A percentile compares a stretch with the other conserved stretches of the same genome.
phyloP scores from a whole-genome alignment of 768 basidiomycete species.

The Lepiota venenata region DNA sequence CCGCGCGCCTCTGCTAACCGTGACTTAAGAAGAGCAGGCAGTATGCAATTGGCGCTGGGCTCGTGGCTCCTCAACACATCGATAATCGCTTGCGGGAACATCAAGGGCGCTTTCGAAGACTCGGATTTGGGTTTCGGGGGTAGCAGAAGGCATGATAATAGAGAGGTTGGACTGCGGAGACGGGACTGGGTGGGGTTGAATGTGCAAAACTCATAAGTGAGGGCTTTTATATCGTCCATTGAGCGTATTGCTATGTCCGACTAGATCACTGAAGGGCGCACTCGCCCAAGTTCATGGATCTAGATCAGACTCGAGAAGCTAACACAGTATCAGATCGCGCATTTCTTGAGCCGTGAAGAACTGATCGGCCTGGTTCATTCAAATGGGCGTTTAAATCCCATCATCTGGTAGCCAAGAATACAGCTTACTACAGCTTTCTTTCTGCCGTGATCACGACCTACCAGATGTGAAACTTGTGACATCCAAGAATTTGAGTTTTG shows the following conservation, averaged over 20 bases:
- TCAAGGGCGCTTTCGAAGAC: conserved; percentile 27
- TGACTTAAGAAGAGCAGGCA: conserved; percentile 34
- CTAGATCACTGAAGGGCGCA: too few relatives aligned
- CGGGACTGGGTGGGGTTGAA: conserved; percentile 1
- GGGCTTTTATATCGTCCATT: too few relatives aligned
- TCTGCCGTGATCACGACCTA: too few relatives aligned
- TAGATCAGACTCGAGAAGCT: too few relatives aligned
- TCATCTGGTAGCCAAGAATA: neutral
- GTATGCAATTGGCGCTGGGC: conserved; percentile 37
- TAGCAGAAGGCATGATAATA: neutral
- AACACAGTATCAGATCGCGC: too few relatives aligned
- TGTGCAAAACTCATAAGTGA: neutral
- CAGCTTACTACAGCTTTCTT: too few relatives aligned
- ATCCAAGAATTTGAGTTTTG: too few relatives aligned
- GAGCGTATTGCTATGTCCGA: too few relatives aligned
- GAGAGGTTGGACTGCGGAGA: neutral
- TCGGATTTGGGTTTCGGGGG: conserved; percentile 14
- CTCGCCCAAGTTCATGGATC: too few relatives aligned
- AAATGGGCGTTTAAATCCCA: neutral
- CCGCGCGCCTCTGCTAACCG: conserved; percentile 15
- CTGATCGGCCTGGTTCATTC: too few relatives aligned
- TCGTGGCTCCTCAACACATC: conserved; percentile 31
- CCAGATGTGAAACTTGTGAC: too few relatives aligned
- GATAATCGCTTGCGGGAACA: conserved; percentile 35
- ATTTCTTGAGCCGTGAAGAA: too few relatives aligned